Conservation (phyloP, 192 early-diverging fungal species). For the Geranomyces variabilis region DNA sequence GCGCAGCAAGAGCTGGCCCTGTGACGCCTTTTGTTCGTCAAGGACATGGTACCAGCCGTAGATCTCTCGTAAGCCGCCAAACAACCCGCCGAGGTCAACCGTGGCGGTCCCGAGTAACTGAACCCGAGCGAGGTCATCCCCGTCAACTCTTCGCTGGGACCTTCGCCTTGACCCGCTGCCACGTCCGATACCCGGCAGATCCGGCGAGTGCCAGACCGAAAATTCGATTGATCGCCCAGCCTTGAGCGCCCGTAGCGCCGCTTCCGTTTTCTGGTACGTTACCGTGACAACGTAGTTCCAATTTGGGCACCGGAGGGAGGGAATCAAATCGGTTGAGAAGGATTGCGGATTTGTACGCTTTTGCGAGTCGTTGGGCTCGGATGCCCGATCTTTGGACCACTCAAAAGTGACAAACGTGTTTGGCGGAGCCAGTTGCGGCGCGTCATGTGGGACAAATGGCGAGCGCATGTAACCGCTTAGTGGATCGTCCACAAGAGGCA, state of each 20-base stretch:
- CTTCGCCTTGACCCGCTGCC: not conserved
- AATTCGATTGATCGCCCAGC: conserved; percentile 21
- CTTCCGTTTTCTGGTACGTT: conserved; percentile 15
- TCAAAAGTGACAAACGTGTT: conserved; percentile 34
- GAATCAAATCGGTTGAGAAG: conserved; percentile 13
- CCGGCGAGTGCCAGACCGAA: conserved; percentile 31
- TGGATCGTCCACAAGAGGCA: conserved; percentile 27
- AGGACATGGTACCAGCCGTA: conserved; percentile 45
- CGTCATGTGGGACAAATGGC: conserved; percentile 21
- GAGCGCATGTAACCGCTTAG: conserved; percentile 15
- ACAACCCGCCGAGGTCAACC: conserved; percentile 36
- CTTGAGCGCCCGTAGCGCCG: conserved; percentile 21
- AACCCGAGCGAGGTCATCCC: not conserved
- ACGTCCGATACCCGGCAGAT: not conserved
- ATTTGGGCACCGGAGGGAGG: conserved; percentile 23
- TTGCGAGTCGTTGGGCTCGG: not conserved
- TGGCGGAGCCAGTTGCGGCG: conserved; percentile 14
- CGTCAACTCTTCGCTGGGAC: not conserved
- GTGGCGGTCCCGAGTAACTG: conserved; percentile 34
- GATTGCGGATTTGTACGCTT: not conserved
- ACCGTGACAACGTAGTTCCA: conserved; percentile 24
- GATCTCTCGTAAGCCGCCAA: conserved; percentile 37
- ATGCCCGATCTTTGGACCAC: conserved; percentile 3
- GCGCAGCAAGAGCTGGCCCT: conserved; percentile 42
- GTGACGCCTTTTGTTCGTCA: conserved; percentile 10